Base-by-base conservation (phyloP, 768 basidiomycete species). In the Termitomyces sp. region DNA sequence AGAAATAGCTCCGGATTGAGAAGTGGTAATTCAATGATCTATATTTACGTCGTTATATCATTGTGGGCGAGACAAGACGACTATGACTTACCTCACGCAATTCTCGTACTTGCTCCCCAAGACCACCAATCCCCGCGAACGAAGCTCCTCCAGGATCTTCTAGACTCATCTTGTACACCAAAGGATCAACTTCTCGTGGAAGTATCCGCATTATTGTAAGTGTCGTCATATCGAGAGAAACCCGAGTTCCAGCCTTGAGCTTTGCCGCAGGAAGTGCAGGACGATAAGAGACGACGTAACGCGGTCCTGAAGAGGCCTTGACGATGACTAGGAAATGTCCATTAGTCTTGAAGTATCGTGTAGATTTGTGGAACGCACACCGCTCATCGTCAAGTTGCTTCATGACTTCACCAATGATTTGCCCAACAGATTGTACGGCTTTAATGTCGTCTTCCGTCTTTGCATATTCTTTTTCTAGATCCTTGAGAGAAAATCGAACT, bases 381-480 rank as follows among this genome's bases (percentile, higher is more conserved):
- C 97, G 82, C 73, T 98, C 96, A 61, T 97, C 94, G 67, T 98
- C 97, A 10, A 99, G 77, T 71, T 99, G 95, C 74, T 98, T 98
- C 86, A 98, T 89, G 56, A 99, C 93, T 76, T 99, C 97, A 61
- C 94, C 97, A 55, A 99, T 96, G 63, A 99, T 98, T 76, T 99
- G 97, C 32, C 97, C 97, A 14, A 98, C 97, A 8, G 93, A 95
- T 70, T 99, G 97, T 16, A 99, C 88, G 43, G 97, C 97, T 75
- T 98, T 98, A 75, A 99, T 96, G 67, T 99, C 96, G 27, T 99
- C 95, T 74, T 99, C 97, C 0, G 94, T 96, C 81, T 96, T 95
- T 64, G 86, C 92, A 67, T 85, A 98, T 45, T 88, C 89, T 66
- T 89, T 89, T 71, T 95, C 90, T 12, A 98, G 74, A 57, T 92